Base-by-base conservation (phyloP, 768 basidiomycete genomes). In the Suillus placidus region DNA sequence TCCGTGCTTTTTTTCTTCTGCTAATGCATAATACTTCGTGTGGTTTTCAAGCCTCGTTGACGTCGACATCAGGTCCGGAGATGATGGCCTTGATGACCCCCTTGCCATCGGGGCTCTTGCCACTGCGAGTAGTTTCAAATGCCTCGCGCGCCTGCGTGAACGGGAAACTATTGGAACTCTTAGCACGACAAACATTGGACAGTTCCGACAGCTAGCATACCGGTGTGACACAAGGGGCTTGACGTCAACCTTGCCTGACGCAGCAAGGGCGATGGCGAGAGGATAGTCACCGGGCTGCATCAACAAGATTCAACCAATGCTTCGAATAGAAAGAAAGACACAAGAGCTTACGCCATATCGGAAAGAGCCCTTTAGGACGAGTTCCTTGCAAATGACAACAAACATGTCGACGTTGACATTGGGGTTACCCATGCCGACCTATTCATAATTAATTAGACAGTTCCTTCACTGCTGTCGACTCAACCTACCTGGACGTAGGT, bases 141-240 rank as follows among this genome's bases (percentile, higher is more conserved):
- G 95, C 97, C 60, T 81, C 80, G 30, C 86, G 78, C 57, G 95
- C 93, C 14, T 95, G 83, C 47, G 88, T 82, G 75, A 98, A 98
- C 42, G 83, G 74, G 79, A 86, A 94, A 23, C 91, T 90, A 71
- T 42, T 7, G 64, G 61, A 18, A n/a, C 49, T 49, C 54, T 34
- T n/a, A 57, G 57, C 16, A 16, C 30, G 38, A 64, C 58, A 26
- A 64, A 35, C 42, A 5, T 34, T n/a, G 23, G 20, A 32, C 62
- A 51, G 60, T 42, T 68, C 18, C 32, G 54, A 34, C 20, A 13
- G 58, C 12, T 40, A n/a, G 40, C 58, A 42, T 71, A 94, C 86
- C 93, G 85, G 76, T 98, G 95, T 23, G 95, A 93, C 68, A 97
- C 89, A 40, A 99, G 82, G 1, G 95, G 89, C 75, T 91, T 93